These are phyloP conservation scores for Parasitella parasitica DNA, from an alignment of 371 early-diverging fungal genomes.

Conservation along the genomic window DNA sequence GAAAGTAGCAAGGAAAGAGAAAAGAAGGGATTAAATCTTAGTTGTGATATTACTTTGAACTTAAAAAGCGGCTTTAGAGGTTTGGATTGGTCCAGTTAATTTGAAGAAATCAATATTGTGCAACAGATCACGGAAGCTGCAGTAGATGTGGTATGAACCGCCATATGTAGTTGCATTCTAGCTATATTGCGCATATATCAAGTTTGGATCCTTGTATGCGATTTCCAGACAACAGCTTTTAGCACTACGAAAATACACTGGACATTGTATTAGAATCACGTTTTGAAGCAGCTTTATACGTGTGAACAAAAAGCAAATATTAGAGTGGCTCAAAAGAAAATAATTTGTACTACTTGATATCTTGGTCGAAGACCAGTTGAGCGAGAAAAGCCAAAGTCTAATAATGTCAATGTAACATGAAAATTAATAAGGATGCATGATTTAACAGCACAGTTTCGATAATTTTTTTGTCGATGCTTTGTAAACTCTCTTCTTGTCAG, in stretches of 20 bases:
- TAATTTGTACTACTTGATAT: not conserved
- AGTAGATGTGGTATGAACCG: not conserved
- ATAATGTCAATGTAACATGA: not conserved
- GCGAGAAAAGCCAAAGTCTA: not conserved
- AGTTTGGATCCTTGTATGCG: not conserved
- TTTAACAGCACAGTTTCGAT: no score
- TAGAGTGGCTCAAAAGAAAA: not conserved
- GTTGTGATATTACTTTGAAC: not conserved
- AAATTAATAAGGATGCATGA: not conserved
- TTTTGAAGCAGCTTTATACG: not conserved
- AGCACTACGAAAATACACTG: no score
- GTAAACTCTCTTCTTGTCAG: no score
- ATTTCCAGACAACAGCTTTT: no score
- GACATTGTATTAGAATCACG: no score
- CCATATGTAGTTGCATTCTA: not conserved
- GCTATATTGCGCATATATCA: not conserved
- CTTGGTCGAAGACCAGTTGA: not conserved
- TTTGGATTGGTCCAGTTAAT: constrained; percentile 10
- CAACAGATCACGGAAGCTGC: constrained; percentile 6
- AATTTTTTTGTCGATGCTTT: no score
- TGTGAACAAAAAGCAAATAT: not conserved
- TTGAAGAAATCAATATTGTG: constrained; percentile 10
- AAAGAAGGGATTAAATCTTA: not conserved
- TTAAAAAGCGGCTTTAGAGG: constrained; percentile 1
- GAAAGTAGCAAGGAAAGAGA: not conserved